Conservation (phyloP, 208 protist species). For the Tritrichomonas foetus region DNA sequence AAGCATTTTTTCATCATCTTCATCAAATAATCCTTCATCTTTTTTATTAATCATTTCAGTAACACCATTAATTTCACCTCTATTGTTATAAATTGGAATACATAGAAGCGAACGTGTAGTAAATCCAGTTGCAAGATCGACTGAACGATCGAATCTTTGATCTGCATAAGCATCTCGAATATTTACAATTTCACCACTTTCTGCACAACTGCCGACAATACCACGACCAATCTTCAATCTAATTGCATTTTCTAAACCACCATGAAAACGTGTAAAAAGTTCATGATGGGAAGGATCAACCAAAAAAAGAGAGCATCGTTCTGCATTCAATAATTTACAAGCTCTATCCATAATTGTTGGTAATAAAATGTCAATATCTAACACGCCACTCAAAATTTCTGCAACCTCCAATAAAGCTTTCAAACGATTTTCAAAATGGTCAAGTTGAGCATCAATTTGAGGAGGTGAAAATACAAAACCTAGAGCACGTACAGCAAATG, state of each 20-base stretch:
- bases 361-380: background rate
- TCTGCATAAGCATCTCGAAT: constrained; percentile 59
- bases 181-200: constrained; percentile 51
- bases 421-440: background rate
- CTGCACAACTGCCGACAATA: constrained; percentile 47
- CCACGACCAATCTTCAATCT: constrained; percentile 40
- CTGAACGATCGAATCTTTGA: constrained; percentile 55
- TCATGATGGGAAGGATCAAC: background rate
- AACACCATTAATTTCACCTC: constrained; percentile 54
- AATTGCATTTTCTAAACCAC: constrained; percentile 27
- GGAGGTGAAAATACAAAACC: background rate
- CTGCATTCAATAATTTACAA: background rate
- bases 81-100: constrained; percentile 55
- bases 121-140: constrained; percentile 59
- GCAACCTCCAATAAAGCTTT: constrained; percentile 2
- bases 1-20: constrained; percentile 43
- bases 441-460: background rate
- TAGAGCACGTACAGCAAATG: background rate
- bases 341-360: constrained; percentile 2
- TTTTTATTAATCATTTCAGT: constrained; percentile 57
- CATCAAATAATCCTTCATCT: constrained; percentile 26
- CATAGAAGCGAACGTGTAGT: constrained; percentile 55
- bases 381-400: background rate
- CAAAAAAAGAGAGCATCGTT: background rate
- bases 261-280: constrained; percentile 8